Evolutionary conservation across 1,284 basidiomycete genomes (phyloP), one percentile per base, ranked within the genome.

Genomic region (Thecaphora frezii): DNA sequence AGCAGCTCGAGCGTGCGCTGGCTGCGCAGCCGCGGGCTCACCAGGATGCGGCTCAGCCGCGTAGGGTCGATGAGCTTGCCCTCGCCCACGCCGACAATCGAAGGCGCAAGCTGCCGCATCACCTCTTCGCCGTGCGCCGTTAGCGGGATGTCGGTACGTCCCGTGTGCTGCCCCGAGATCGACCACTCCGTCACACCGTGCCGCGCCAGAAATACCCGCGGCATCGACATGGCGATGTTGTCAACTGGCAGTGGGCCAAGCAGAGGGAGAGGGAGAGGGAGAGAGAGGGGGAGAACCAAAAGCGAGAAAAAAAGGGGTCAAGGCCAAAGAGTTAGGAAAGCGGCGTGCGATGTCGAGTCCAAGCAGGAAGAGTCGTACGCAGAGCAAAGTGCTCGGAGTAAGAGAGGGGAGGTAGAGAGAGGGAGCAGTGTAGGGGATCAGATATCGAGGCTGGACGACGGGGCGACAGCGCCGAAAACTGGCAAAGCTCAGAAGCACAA

Each of bases 131-230:
- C 76, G 51, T 76, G 69, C 5, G 63, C 39, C 5, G 74, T 74
- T 33, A 78, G 67, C 5, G 69, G 52, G 26, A 78, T 60, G 47
- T 78, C 74, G 44, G 72, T 66, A 21, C 74, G 69, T 0, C 76
- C 75, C 2, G 76, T 78, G 50, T 78, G 75, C 54, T 71, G 68
- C 14, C 75, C 74, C 14, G 59, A 68, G 49, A 74, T 67, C 39
- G 73, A 70, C 76, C 76, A 78, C 53, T 73, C 74, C 18, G 76
- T 78, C 57, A 68, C 71, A 51, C 75, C 76, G 52, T 78, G 76
- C 14, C 76, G 73, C 25, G 71, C 67, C 18, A 78, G 56, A 37
- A 77, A 68, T 37, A 78, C 67, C 30, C 73, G 58, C 10, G 76
- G 76, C 73, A 77, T 74, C 44, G 58, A 47, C 65, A 67, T 67